A percentile compares a stretch with the other conserved stretches of the same genome.
Conservation (phyloP, 2,329 filamentous ascomycete species). For the Aspergillus caelatus region DNA sequence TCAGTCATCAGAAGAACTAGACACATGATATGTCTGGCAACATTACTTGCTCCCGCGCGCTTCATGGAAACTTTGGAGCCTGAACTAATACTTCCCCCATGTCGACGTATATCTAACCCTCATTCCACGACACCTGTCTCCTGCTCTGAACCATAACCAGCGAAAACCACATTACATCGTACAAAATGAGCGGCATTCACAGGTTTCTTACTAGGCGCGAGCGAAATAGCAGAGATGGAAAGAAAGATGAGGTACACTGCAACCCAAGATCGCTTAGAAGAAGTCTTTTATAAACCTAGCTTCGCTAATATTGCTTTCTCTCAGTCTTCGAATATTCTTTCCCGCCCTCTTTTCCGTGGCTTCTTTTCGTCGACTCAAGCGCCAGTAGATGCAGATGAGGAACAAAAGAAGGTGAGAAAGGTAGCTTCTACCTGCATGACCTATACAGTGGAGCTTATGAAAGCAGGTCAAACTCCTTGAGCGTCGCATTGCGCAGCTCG, state of each 20-base stretch:
- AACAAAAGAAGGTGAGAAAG: constrained; percentile 38
- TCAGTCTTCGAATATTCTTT: constrained; percentile 28
- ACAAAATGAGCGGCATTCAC: constrained; percentile 45
- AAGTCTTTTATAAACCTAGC: neutral
- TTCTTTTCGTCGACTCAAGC: constrained; percentile 34
- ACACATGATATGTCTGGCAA: constrained; percentile 28
- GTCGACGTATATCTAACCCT: constrained; percentile 18
- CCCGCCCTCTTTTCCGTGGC: constrained; percentile 31
- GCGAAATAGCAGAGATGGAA: constrained; percentile 31
- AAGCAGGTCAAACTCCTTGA: constrained; percentile 56
- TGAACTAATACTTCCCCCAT: constrained; percentile 29
- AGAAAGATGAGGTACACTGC: constrained; percentile 38
- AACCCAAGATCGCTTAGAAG: neutral
- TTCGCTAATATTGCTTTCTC: constrained; percentile 15
- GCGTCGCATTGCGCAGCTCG: constrained; percentile 54
- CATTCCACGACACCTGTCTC: constrained; percentile 10
- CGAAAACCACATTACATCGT: neutral
- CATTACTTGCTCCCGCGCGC: constrained; percentile 16
- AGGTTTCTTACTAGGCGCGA: constrained; percentile 46
- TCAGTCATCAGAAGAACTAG: constrained; percentile 21
- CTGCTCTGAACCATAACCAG: constrained; percentile 8
- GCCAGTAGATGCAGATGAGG: constrained; percentile 28
- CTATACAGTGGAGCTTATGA: constrained; percentile 16
- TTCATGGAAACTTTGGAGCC: constrained; percentile 32
- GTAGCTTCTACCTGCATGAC: neutral